These are phyloP conservation scores for Phytophthora palmivora DNA, from an alignment of 352 stramenopile species.

Conservation along the genomic window DNA sequence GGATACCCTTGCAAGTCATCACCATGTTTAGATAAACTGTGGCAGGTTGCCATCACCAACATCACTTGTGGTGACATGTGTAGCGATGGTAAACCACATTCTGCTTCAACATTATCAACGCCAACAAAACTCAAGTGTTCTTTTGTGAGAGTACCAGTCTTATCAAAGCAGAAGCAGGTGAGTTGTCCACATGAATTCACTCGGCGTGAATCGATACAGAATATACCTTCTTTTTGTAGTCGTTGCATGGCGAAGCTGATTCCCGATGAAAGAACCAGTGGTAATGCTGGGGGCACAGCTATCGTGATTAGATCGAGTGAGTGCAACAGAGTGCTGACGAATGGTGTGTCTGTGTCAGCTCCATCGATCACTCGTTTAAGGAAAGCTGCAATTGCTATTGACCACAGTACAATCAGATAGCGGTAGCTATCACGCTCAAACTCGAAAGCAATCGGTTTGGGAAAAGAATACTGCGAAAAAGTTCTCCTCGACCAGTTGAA, in stretches of 20 bases:
- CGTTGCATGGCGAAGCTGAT: slow-evolving; percentile 52
- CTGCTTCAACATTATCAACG: slow-evolving; percentile 20
- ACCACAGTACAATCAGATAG: slow-evolving; percentile 45
- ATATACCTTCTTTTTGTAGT: slow-evolving; percentile 38
- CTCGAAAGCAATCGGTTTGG: slow-evolving; percentile 44
- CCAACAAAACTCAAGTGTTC: slow-evolving; percentile 54
- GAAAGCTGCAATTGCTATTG: slow-evolving; percentile 41
- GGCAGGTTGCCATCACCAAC: slow-evolving; percentile 56
- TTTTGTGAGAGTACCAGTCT: slow-evolving; percentile 68
- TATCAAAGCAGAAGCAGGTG: slow-evolving; percentile 76
- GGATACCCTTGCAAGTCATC: slow-evolving; percentile 49
- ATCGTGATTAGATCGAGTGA: slow-evolving; percentile 63
- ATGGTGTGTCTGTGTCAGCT: slow-evolving; percentile 14
- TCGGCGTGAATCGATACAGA: slow-evolving; percentile 50
- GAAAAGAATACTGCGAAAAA: slow-evolving; percentile 53
- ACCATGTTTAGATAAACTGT: slow-evolving; percentile 44
- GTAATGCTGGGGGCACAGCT: slow-evolving; percentile 55
- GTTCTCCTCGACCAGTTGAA: slow-evolving; percentile 51
- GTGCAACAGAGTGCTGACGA: slow-evolving; percentile 31
- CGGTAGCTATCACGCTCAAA: slow-evolving; percentile 58
- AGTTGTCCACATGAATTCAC: slow-evolving; percentile 64
- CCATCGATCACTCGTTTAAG: slow-evolving; percentile 40
- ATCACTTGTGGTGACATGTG: slow-evolving; percentile 26
- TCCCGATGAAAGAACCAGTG: slow-evolving; percentile 56
- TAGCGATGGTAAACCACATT: slow-evolving; percentile 1